These are phyloP conservation scores for Harringtonia lauricola DNA, from an alignment of 2,329 filamentous ascomycete genomes.

Conservation along the genomic window DNA sequence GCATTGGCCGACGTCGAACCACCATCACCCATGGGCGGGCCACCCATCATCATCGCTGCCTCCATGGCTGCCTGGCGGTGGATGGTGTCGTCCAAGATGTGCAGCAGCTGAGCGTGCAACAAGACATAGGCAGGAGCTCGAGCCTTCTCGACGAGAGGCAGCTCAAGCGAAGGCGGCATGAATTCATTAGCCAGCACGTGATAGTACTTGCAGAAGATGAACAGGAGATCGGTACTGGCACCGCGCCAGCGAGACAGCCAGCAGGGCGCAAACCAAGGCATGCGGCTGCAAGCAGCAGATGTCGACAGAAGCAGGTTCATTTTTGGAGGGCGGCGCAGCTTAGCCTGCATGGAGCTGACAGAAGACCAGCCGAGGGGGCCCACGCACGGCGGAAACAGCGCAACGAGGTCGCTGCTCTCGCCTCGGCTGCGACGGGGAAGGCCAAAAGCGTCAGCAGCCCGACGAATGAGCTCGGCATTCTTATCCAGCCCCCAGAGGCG, in stretches of 20 bases:
- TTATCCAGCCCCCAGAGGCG: slow-evolving; percentile 60
- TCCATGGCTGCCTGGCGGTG: slow-evolving; percentile 57
- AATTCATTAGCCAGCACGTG: slow-evolving; percentile 70
- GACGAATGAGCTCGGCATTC: slow-evolving; percentile 55
- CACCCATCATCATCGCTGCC: slow-evolving; percentile 21
- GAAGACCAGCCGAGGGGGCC: slow-evolving; percentile 46
- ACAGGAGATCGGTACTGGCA: slow-evolving; percentile 79
- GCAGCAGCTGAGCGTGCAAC: slow-evolving; percentile 71
- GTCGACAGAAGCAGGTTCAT: slow-evolving; percentile 33
- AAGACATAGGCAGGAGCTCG: slow-evolving; percentile 68
- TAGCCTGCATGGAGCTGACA: slow-evolving; percentile 33
- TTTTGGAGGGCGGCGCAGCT: slow-evolving; percentile 53
- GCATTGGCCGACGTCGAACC: slow-evolving; percentile 23
- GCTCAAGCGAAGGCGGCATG: slow-evolving; percentile 35
- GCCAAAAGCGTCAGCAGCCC: slow-evolving; percentile 59
- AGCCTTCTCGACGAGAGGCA: slow-evolving; percentile 43
- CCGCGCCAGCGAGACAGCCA: slow-evolving; percentile 84
- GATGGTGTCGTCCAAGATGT: slow-evolving; percentile 71
- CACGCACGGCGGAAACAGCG: slow-evolving; percentile 59
- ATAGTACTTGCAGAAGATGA: slow-evolving; percentile 83
- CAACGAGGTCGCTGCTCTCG: slow-evolving; percentile 53
- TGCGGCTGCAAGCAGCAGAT: slow-evolving; percentile 27
- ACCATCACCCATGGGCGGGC: slow-evolving; percentile 22
- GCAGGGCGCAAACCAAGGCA: slow-evolving; percentile 67
- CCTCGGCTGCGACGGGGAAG: slow-evolving; percentile 43